Evolutionary conservation across 108 stramenopile genomes (phyloP).

Genomic region (Fistulifera pelliculosa): DNA sequence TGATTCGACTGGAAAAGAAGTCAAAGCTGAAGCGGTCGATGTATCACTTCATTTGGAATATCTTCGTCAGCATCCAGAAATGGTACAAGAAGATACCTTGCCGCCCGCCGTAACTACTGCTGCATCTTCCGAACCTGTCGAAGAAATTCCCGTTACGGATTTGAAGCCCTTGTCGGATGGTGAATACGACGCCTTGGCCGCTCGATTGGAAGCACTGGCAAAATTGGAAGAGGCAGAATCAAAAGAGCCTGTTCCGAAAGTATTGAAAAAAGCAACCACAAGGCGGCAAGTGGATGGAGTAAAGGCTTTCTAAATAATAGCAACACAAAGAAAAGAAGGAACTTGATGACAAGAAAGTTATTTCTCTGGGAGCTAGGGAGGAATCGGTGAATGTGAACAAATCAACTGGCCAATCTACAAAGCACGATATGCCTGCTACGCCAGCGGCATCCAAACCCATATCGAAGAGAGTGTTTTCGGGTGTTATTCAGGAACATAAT

Average conservation of each 20-base stretch:
- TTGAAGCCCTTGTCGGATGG: neutral
- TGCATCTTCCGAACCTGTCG: neutral
- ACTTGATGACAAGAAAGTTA: no score
- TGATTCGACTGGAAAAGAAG: constrained; percentile 24
- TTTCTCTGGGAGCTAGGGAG: neutral
- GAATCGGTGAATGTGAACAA: neutral
- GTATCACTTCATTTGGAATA: constrained; percentile 25
- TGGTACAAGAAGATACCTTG: neutral
- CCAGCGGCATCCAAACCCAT: neutral
- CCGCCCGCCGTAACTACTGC: neutral
- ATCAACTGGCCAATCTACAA: neutral
- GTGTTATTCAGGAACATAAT: neutral
- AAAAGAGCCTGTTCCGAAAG: neutral
- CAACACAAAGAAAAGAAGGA: neutral
- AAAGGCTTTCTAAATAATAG: constrained; percentile 14
- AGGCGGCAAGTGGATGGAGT: constrained; percentile 7
- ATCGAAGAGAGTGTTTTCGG: neutral
- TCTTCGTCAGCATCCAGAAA: constrained; percentile 13
- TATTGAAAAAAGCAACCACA: constrained; percentile 1
- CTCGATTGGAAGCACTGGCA: constrained; percentile 11
- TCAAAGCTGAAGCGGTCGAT: constrained; percentile 29
- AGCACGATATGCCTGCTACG: neutral
- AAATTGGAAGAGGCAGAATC: constrained; percentile 6
- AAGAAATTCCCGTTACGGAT: neutral
- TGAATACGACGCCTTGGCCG: constrained; percentile 4